Evolutionary conservation across 139 green algal species (phyloP).

Genomic region (Pedinophyceae sp.): DNA sequence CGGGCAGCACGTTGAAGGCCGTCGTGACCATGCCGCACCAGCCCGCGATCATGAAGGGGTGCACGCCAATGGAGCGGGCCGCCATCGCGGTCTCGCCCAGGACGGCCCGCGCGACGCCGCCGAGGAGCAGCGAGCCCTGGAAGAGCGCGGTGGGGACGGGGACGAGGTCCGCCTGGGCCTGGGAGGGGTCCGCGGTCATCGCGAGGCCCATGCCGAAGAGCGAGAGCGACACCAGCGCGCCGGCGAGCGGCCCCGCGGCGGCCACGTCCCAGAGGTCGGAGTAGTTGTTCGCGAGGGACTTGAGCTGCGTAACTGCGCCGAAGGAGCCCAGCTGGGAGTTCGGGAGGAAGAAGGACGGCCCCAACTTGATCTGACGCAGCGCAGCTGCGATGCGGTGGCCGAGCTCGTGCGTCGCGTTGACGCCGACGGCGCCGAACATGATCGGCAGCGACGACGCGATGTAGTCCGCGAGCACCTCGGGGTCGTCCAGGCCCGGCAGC

Average conservation of each 20-base stretch:
- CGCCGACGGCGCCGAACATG: conserved; percentile 26
- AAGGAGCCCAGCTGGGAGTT: conserved; percentile 79
- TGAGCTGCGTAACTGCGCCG: conserved; percentile 73
- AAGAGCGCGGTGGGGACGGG: conserved; percentile 64
- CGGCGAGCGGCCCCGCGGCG: conserved; percentile 39
- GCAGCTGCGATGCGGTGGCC: conserved; percentile 39
- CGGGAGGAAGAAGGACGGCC: conserved; percentile 70
- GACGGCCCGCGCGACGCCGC: conserved; percentile 26
- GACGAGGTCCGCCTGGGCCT: conserved; percentile 41
- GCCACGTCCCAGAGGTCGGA: conserved; percentile 68
- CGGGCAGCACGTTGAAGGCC: conserved; percentile 66
- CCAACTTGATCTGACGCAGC: conserved; percentile 47
- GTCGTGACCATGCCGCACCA: conserved; percentile 69
- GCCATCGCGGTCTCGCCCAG: conserved; percentile 21
- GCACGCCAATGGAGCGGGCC: conserved; percentile 12
- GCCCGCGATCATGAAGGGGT: conserved; percentile 35
- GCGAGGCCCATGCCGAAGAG: conserved; percentile 43
- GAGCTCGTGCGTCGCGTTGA: conserved; percentile 65
- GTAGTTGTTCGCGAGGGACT: conserved; percentile 35
- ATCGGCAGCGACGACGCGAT: conserved; percentile 47
- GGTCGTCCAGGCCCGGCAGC: conserved; percentile 43
- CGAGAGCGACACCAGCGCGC: conserved; percentile 18
- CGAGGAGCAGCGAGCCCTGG: conserved; percentile 48
- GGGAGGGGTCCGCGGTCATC: conserved; percentile 7
- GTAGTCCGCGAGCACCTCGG: conserved; percentile 58